phyloP scores from a whole-genome alignment of 768 basidiomycete species.

The Udeniomyces megalosporus region DNA sequence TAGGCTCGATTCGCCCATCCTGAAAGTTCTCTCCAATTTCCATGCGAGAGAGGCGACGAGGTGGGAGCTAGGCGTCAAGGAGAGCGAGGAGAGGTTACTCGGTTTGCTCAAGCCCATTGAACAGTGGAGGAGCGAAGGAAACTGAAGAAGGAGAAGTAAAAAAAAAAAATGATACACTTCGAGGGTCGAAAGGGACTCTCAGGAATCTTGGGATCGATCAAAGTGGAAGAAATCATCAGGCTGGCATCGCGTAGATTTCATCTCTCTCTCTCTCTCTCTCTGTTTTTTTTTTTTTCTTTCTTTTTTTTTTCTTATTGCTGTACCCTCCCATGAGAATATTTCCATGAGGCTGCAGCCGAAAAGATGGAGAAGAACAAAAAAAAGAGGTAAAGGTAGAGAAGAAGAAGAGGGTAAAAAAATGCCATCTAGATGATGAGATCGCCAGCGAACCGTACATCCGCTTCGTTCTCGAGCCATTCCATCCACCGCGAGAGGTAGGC shows the following conservation, averaged over 20 bases:
- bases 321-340: no score
- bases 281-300: no score
- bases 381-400: neutral
- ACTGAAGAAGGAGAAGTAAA: neutral
- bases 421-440: constrained; percentile 7
- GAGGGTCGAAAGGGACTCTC: no score
- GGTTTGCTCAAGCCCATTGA: neutral
- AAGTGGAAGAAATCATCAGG: no score
- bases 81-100: no score
- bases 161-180: neutral
- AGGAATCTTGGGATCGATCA: no score
- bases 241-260: no score
- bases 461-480: constrained; percentile 71
- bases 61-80: neutral
- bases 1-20: neutral
- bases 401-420: neutral
- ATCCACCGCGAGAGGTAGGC: constrained; percentile 78
- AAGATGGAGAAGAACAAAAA: neutral
- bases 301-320: no score
- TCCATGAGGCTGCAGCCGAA: no score
- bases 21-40: neutral
- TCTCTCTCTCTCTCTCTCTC: no score
- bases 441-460: constrained; percentile 76
- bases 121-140: neutral
- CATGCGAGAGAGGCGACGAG: neutral